Conservation (phyloP, 2,329 filamentous ascomycete genomes). For the Knufia fluminis region DNA sequence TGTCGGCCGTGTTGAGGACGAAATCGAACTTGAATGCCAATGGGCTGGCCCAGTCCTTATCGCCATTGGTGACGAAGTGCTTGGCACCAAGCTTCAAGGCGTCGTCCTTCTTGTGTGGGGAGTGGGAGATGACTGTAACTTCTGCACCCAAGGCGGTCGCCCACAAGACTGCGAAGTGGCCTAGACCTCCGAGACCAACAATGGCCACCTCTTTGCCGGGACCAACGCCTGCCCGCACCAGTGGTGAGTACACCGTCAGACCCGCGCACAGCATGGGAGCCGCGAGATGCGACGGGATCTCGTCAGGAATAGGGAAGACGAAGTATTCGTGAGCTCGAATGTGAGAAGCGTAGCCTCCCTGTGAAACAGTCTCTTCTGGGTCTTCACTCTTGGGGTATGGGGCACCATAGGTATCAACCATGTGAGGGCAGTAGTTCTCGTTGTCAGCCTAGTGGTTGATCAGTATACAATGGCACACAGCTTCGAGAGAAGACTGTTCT, state of each 20-base stretch:
- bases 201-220: slow-evolving; percentile 48
- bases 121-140: slow-evolving; percentile 53
- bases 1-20: slow-evolving; percentile 64
- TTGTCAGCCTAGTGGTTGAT: slow-evolving; percentile 35
- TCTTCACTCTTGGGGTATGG: slow-evolving; percentile 40
- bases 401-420: slow-evolving; percentile 42
- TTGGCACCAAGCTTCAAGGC: slow-evolving; percentile 51
- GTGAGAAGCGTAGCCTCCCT: slow-evolving; percentile 59
- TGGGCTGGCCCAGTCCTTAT: slow-evolving; percentile 50
- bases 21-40: slow-evolving; percentile 51
- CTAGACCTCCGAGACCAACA: slow-evolving; percentile 51
- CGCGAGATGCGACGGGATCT: slow-evolving; percentile 43
- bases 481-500: too few relatives aligned
- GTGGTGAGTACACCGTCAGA: slow-evolving; percentile 67
- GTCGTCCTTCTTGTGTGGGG: slow-evolving; percentile 50
- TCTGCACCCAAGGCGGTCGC: slow-evolving; percentile 58
- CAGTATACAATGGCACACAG: too few relatives aligned
- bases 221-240: slow-evolving; percentile 65
- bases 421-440: slow-evolving; percentile 58
- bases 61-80: slow-evolving; percentile 49
- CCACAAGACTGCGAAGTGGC: slow-evolving; percentile 62
- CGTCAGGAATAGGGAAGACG: slow-evolving; percentile 61
- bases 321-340: slow-evolving; percentile 70
- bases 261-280: slow-evolving; percentile 60
- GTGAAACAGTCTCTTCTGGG: slow-evolving; percentile 51